Evolutionary conservation across 495 filamentous ascomycete genomes (phyloP).

Genomic region (Terfezia claveryi): DNA sequence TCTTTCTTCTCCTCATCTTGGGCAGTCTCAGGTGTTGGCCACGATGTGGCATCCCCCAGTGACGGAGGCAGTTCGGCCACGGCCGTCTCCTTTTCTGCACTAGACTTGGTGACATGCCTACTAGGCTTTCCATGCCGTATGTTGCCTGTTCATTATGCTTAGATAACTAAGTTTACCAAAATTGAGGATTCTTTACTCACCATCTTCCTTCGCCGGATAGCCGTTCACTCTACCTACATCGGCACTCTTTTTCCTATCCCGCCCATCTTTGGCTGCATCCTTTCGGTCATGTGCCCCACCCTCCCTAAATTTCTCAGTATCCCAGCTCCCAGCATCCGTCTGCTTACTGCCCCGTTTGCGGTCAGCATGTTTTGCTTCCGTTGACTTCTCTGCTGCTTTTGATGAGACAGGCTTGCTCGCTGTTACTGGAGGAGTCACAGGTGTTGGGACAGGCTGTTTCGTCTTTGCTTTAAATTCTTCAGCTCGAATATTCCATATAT

Average conservation of each 20-base stretch:
- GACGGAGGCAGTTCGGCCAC: conserved; percentile 29
- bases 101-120: conserved; percentile 20
- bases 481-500: conserved; percentile 60
- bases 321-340: conserved; percentile 3
- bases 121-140: conserved; percentile 4
- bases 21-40: conserved; percentile 76
- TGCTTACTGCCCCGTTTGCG: conserved; percentile 4
- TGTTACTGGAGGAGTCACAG: conserved; percentile 14
- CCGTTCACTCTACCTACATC: conserved; percentile 28
- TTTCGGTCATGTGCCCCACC: conserved; percentile 10
- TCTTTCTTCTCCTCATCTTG: conserved; percentile 52
- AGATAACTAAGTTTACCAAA: background rate
- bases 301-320: conserved; percentile 11
- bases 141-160: conserved; percentile 5
- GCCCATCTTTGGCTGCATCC: conserved; percentile 21
- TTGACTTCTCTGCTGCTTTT: conserved; percentile 12
- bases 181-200: conserved; percentile 9
- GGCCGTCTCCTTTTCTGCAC: conserved; percentile 22
- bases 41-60: conserved; percentile 52
- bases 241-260: conserved; percentile 28
- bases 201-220: conserved; percentile 25
- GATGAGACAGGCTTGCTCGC: conserved; percentile 21
- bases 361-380: conserved; percentile 11
- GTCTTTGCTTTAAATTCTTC: conserved; percentile 38
- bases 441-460: conserved; percentile 27